Evolutionary conservation across 225 moss, liverwort and hornwort genomes (phyloP).

Genomic region (Marchantia polymorpha): DNA sequence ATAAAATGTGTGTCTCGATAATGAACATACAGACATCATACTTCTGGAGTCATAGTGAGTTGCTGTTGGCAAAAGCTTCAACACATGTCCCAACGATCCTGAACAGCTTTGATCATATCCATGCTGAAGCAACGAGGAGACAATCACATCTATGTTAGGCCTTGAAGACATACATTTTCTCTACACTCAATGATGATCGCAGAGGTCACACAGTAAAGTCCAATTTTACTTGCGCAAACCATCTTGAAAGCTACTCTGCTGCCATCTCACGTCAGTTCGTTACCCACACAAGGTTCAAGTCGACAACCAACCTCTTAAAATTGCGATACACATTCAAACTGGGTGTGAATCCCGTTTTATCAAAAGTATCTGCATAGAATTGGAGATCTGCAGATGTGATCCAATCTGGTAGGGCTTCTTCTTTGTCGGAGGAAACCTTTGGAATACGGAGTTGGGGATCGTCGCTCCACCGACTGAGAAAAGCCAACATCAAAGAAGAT

Average conservation of each 20-base stretch:
- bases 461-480: not conserved
- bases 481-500: not conserved
- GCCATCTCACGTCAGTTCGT: not conserved
- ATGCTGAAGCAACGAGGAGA: not conserved
- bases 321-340: conserved; percentile 4
- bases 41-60: not conserved
- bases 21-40: not conserved
- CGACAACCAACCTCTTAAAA: not conserved
- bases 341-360: conserved; percentile 17
- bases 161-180: not conserved
- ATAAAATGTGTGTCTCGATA: not conserved
- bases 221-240: not conserved
- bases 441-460: not conserved
- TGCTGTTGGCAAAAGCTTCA: not conserved
- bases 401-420: conserved; percentile 10
- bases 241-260: no score
- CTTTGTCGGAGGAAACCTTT: not conserved
- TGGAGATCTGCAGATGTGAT: not conserved
- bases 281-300: not conserved
- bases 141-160: not conserved
- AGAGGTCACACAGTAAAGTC: no score
- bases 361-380: conserved; percentile 1
- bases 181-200: no score
- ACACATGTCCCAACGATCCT: not conserved
- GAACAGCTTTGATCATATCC: not conserved